A percentile compares a stretch with the other conserved stretches of the same genome.
Evolutionary conservation across 2,329 filamentous ascomycete genomes (phyloP).

Genomic region (Xylogone sp.): DNA sequence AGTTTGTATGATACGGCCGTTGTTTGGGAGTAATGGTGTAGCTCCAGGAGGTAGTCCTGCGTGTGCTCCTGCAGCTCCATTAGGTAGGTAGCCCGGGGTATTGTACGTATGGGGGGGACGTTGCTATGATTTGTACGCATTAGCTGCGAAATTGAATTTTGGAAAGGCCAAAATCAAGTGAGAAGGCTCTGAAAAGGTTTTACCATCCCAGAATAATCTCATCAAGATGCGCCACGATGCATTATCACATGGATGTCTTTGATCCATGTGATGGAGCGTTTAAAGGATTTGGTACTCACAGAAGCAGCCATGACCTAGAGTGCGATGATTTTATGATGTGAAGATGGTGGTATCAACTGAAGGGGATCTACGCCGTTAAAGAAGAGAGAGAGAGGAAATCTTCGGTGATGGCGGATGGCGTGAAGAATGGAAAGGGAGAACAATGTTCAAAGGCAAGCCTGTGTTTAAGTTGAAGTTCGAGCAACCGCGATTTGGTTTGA

Average conservation of each 20-base stretch:
- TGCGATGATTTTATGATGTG: background rate
- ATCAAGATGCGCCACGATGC: background rate
- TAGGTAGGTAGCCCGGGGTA: constrained; percentile 50
- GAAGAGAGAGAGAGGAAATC: constrained; percentile 5
- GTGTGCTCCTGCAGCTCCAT: constrained; percentile 49
- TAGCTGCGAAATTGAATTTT: constrained; percentile 11
- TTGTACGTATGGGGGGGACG: constrained; percentile 29
- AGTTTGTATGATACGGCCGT: constrained; percentile 62
- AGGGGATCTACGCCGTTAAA: constrained; percentile 14
- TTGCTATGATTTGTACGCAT: constrained; percentile 24
- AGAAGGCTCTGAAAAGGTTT: background rate
- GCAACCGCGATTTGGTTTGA: background rate
- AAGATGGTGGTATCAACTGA: constrained; percentile 11
- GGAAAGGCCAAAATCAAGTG: background rate
- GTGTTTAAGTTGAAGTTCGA: background rate
- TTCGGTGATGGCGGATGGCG: constrained; percentile 1
- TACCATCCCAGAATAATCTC: background rate
- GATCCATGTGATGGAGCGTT: background rate
- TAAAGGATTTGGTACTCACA: background rate
- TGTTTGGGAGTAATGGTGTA: constrained; percentile 62
- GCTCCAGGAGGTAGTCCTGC: constrained; percentile 52
- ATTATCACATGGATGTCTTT: background rate
- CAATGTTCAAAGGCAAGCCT: background rate
- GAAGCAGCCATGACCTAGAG: background rate
- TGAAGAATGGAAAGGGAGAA: background rate